Evolutionary conservation across 495 filamentous ascomycete species (phyloP).

Genomic region (Penicillium flavigenum): DNA sequence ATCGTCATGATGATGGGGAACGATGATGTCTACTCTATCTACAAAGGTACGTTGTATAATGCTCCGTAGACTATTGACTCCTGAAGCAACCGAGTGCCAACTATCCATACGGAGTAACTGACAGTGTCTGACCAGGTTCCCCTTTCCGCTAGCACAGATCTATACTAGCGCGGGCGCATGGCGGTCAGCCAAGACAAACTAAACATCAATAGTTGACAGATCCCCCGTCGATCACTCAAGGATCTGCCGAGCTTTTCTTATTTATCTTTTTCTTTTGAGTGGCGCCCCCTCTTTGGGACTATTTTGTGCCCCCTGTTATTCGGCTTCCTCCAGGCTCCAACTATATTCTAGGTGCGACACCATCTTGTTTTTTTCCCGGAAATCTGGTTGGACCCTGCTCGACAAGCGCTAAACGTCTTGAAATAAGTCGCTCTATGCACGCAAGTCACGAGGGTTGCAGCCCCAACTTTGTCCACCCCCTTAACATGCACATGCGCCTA

Average conservation of each 20-base stretch:
- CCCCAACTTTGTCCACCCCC: slow-evolving; percentile 6
- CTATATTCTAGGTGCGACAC: slow-evolving; percentile 9
- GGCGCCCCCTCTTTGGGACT: slow-evolving; percentile 4
- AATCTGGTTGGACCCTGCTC: slow-evolving; percentile 21
- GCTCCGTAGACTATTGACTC: slow-evolving; percentile 23
- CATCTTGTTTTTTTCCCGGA: slow-evolving; percentile 15
- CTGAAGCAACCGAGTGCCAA: slow-evolving; percentile 23
- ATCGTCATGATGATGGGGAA: slow-evolving; percentile 11
- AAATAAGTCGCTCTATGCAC: slow-evolving; percentile 30
- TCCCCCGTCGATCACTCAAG: slow-evolving; percentile 44
- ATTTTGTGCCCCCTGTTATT: slow-evolving; percentile 3
- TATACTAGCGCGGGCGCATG: slow-evolving; percentile 23
- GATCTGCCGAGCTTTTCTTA: slow-evolving; percentile 36
- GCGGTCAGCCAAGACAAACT: slow-evolving; percentile 42
- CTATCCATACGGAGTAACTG: slow-evolving; percentile 7
- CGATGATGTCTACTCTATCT: slow-evolving; percentile 12
- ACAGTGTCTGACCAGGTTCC: slow-evolving; percentile 4
- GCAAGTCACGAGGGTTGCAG: slow-evolving; percentile 26
- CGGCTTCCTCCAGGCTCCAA: slow-evolving; percentile 6
- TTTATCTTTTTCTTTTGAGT: slow-evolving; percentile 13
- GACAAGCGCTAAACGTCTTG: slow-evolving; percentile 27
- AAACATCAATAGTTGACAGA: slow-evolving; percentile 51
- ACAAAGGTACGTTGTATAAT: background rate
- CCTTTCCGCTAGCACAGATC: slow-evolving; percentile 5
- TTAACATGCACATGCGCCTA: slow-evolving; percentile 10